Percentiles rank a stretch among this genome's conserved stretches.
Conservation (phyloP, 2,329 filamentous ascomycete genomes). For the Graphilbum fragrans region DNA sequence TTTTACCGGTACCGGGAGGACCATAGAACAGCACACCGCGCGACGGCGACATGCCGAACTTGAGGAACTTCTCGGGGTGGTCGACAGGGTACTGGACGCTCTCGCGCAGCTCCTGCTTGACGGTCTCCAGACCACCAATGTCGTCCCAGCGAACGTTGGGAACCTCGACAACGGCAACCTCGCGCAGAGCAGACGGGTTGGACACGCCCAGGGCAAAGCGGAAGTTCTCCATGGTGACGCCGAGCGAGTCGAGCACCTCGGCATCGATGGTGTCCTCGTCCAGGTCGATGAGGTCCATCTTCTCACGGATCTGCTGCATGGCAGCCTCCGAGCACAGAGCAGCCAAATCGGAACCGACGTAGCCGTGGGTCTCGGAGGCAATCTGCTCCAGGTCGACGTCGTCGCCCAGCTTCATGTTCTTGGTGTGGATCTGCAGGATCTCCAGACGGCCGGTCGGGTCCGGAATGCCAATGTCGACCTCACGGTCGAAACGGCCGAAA, state of each 20-base stretch:
- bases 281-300: constrained; percentile 99
- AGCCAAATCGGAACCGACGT: constrained; percentile 95
- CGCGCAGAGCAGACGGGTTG: constrained; percentile 95
- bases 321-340: constrained; percentile 97
- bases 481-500: constrained; percentile 97
- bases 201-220: constrained; percentile 94
- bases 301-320: constrained; percentile 99
- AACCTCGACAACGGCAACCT: constrained; percentile 97
- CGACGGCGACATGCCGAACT: constrained; percentile 95
- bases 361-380: constrained; percentile 95
- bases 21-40: constrained; percentile 98
- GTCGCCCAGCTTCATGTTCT: constrained; percentile 99
- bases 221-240: constrained; percentile 99
- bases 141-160: constrained; percentile 99
- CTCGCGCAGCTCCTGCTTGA: constrained; percentile 99
- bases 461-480: constrained; percentile 96
- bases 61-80: constrained; percentile 99
- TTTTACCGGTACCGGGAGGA: constrained; percentile 99
- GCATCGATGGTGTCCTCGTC: constrained; percentile 99
- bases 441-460: constrained; percentile 97
- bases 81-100: constrained; percentile 98
- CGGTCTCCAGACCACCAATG: constrained; percentile 92
- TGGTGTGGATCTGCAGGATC: constrained; percentile 98
- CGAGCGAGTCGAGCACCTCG: constrained; percentile 93
- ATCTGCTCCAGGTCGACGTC: constrained; percentile 96